Evolutionary conservation across 2,329 filamentous ascomycete species (phyloP).

Genomic region (Fusarium odoratissimum): DNA sequence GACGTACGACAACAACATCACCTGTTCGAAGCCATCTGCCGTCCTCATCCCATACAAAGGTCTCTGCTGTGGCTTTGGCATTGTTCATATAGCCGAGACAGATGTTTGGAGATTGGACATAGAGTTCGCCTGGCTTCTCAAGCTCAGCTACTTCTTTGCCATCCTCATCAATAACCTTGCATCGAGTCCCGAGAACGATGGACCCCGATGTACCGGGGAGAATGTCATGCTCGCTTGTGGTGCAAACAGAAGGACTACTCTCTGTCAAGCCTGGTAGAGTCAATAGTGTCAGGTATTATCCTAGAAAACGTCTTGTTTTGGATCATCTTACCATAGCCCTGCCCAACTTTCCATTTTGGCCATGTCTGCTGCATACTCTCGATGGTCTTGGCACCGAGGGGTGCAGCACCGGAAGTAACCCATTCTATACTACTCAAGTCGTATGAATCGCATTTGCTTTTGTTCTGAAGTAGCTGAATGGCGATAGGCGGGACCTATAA

Average conservation of each 20-base stretch:
- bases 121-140: neutral
- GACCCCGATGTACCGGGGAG: neutral
- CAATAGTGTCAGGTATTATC: neutral
- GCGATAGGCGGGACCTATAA: neutral
- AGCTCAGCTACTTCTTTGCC: neutral
- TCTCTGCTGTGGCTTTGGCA: neutral
- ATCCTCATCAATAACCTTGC: neutral
- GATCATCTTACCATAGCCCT: neutral
- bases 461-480: neutral
- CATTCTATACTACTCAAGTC: neutral
- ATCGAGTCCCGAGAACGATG: neutral
- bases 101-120: neutral
- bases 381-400: neutral
- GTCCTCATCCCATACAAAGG: neutral
- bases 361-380: neutral
- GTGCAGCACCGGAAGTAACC: neutral
- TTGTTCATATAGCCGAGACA: neutral
- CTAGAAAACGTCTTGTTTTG: no score
- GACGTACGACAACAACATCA: neutral
- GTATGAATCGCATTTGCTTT: neutral
- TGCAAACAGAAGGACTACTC: neutral
- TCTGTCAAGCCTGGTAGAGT: neutral
- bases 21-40: neutral
- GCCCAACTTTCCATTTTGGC: neutral
- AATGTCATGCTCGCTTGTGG: neutral